A percentile compares a stretch with the other conserved stretches of the same genome.
Conservation (phyloP, 2,329 filamentous ascomycete species). For the Penicillium palitans region DNA sequence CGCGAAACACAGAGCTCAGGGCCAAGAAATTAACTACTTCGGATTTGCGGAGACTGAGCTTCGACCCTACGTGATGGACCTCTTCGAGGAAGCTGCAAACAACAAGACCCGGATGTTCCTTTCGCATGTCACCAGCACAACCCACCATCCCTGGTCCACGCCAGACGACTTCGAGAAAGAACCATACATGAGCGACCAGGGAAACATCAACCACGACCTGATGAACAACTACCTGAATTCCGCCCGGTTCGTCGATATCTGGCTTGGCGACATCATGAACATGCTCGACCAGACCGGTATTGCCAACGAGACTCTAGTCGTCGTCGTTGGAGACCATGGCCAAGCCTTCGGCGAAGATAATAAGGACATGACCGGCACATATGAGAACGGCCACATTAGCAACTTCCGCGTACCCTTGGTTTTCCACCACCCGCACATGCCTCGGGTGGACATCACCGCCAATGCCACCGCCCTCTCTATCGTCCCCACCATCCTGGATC, state of each 20-base stretch:
- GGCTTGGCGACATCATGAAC: constrained; percentile 46
- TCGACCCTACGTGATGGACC: constrained; percentile 37
- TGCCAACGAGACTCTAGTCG: constrained; percentile 48
- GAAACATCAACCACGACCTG: constrained; percentile 32
- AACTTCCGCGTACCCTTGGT: constrained; percentile 50
- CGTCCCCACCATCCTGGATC: constrained; percentile 49
- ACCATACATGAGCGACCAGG: constrained; percentile 28
- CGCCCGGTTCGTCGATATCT: constrained; percentile 47
- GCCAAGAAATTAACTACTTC: constrained; percentile 48
- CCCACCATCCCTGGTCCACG: constrained; percentile 48
- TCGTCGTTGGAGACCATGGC: constrained; percentile 50
- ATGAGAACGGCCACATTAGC: constrained; percentile 48
- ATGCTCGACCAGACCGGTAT: constrained; percentile 48
- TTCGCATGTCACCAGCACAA: constrained; percentile 37
- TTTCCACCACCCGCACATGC: constrained; percentile 48
- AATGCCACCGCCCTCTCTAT: constrained; percentile 48
- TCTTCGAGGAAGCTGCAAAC: constrained; percentile 32
- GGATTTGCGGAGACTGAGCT: constrained; percentile 45
- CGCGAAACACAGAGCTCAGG: constrained; percentile 36
- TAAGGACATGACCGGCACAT: constrained; percentile 42
- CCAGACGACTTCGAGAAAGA: constrained; percentile 35
- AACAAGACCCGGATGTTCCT: constrained; percentile 37
- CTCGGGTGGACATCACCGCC: constrained; percentile 43
- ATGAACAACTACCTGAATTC: constrained; percentile 50
- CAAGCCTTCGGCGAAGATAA: constrained; percentile 48